A percentile compares a stretch with the other conserved stretches of the same genome.
Conservation (phyloP, 208 protist genomes). For the Borovskyia barvae region DNA sequence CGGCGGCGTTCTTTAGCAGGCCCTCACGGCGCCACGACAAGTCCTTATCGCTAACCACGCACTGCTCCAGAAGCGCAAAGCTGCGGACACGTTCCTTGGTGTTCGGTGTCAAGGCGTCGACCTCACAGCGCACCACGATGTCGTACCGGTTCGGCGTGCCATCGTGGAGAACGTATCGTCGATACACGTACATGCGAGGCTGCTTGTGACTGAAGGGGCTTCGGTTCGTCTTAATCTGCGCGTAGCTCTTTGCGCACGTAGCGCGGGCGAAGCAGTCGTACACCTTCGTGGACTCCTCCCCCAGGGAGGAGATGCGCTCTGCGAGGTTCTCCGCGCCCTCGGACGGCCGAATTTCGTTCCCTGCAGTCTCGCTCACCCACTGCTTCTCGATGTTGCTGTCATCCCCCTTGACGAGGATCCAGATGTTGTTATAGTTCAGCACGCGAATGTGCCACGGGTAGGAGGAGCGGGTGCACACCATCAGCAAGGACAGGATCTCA, state of each 20-base stretch:
- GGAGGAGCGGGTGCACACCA: constrained; percentile 72
- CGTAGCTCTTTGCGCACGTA: constrained; percentile 46
- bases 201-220: constrained; percentile 69
- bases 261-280: constrained; percentile 67
- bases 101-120: constrained; percentile 61
- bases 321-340: constrained; percentile 50
- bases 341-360: constrained; percentile 44
- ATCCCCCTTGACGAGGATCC: constrained; percentile 61
- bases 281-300: constrained; percentile 70
- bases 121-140: constrained; percentile 82
- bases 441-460: constrained; percentile 86
- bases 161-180: constrained; percentile 71
- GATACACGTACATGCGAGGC: constrained; percentile 83
- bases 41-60: constrained; percentile 29
- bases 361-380: constrained; percentile 83
- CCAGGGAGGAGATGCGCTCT: constrained; percentile 63
- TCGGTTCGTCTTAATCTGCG: constrained; percentile 45
- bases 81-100: constrained; percentile 56
- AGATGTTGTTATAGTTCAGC: constrained; percentile 37
- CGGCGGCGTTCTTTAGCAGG: constrained; percentile 44
- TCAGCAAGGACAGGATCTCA: constrained; percentile 77
- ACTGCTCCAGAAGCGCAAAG: constrained; percentile 85
- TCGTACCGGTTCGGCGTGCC: constrained; percentile 72
- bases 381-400: constrained; percentile 68
- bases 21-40: constrained; percentile 50